Evolutionary conservation across 2,329 filamentous ascomycete species (phyloP).

Genomic region (Colletotrichum sojae): DNA sequence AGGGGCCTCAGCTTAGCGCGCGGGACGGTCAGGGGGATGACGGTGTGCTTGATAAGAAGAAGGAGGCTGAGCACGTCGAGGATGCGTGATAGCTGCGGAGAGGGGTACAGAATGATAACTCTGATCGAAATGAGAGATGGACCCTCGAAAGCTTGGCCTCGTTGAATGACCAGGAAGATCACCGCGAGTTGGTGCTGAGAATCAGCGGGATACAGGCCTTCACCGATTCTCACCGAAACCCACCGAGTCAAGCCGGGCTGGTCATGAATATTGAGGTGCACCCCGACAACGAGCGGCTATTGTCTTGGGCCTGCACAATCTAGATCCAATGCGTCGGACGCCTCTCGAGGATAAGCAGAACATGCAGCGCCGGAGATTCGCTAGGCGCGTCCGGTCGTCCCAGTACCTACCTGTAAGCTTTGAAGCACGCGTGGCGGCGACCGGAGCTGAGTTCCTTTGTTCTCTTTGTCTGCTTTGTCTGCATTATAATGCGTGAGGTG

Average conservation of each 20-base stretch:
- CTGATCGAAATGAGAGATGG: neutral
- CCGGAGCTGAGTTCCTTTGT: neutral
- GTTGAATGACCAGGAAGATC: neutral
- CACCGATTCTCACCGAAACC: neutral
- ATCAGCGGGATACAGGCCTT: neutral
- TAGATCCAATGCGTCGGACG: neutral
- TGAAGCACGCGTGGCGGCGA: neutral
- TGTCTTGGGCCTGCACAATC: conserved; percentile 8
- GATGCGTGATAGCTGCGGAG: neutral
- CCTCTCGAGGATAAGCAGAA: neutral
- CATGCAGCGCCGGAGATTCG: neutral
- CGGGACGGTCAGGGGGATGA: neutral
- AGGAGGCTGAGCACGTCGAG: conserved; percentile 22
- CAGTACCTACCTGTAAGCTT: neutral
- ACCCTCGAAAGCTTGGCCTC: neutral
- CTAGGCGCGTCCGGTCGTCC: neutral
- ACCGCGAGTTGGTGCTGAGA: neutral
- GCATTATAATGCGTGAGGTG: neutral
- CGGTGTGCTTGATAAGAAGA: conserved; percentile 20
- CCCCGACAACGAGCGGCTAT: neutral
- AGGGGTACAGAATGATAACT: neutral
- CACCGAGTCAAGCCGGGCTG: neutral
- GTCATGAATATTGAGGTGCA: no score
- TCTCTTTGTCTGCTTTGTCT: neutral
- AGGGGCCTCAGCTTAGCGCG: conserved; percentile 5